Evolutionary conservation across 2,329 filamentous ascomycete species (phyloP).

Genomic region (Byssothecium circinans): DNA sequence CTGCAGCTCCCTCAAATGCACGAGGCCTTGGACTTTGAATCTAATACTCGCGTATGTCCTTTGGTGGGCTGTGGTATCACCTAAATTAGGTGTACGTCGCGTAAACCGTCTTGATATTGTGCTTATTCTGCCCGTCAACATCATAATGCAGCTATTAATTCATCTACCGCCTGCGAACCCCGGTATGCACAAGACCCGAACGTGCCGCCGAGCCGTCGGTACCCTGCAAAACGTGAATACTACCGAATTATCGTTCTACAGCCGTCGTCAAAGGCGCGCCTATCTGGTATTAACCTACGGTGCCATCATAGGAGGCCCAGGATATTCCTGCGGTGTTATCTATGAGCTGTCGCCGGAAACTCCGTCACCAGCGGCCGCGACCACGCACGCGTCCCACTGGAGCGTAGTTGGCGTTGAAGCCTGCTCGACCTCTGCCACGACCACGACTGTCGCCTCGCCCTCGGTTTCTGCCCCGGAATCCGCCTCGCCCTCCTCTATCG

Average conservation of each 20-base stretch:
- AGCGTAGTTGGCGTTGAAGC: constrained; percentile 2
- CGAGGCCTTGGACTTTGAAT: constrained; percentile 3
- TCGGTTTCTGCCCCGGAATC: constrained; percentile 30
- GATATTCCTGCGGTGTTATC: not conserved
- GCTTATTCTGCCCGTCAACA: constrained; percentile 11
- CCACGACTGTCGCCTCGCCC: constrained; percentile 27
- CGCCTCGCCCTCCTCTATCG: constrained; percentile 30
- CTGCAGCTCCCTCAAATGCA: constrained; percentile 13
- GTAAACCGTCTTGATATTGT: not conserved
- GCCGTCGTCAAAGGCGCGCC: not conserved
- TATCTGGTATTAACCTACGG: not conserved
- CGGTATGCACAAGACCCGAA: too few relatives aligned
- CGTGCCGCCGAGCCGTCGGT: too few relatives aligned
- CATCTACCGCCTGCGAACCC: too few relatives aligned
- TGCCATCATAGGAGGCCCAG: not conserved
- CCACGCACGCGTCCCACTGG: constrained; percentile 24
- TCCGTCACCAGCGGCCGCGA: constrained; percentile 29
- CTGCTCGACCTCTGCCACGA: constrained; percentile 21
- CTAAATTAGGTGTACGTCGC: constrained; percentile 2
- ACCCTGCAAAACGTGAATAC: not conserved
- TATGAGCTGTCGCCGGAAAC: not conserved
- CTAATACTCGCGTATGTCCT: not conserved
- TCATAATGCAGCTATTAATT: constrained; percentile 14
- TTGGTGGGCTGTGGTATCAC: constrained; percentile 1
- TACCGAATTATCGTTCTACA: constrained; percentile 3